phyloP scores from a whole-genome alignment of 352 stramenopile species.

The Phytophthora cactorum region DNA sequence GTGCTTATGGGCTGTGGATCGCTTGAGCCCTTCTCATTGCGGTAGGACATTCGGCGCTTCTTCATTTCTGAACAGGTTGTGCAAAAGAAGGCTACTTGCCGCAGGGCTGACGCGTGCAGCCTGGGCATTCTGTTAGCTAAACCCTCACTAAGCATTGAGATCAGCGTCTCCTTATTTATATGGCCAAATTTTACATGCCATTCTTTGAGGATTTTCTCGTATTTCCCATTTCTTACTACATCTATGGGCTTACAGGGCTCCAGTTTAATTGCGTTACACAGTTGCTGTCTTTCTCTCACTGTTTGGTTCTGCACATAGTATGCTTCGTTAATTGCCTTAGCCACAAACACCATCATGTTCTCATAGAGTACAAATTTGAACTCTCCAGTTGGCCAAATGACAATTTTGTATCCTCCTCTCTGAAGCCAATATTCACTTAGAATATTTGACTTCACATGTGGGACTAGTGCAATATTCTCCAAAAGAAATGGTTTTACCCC shows the following conservation, averaged over 20 bases:
- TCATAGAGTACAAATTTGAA: slow-evolving; percentile 19
- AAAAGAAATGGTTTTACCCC: slow-evolving; percentile 12
- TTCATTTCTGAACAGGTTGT: slow-evolving; percentile 22
- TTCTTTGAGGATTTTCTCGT: background rate
- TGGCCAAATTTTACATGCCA: slow-evolving; percentile 11
- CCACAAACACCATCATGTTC: slow-evolving; percentile 8
- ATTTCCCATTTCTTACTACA: too few species aligned
- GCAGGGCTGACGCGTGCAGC: background rate
- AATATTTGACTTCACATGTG: slow-evolving; percentile 17
- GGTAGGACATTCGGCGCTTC: slow-evolving; percentile 19
- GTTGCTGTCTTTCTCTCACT: background rate
- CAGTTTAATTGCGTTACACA: too few species aligned
- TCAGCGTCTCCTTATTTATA: slow-evolving; percentile 6
- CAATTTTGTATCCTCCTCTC: slow-evolving; percentile 10
- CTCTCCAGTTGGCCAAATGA: slow-evolving; percentile 5
- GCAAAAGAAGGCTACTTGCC: slow-evolving; percentile 11
- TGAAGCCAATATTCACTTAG: slow-evolving; percentile 17
- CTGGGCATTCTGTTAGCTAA: background rate
- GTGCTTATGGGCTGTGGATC: slow-evolving; percentile 16
- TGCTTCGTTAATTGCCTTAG: slow-evolving; percentile 10
- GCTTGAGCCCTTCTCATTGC: slow-evolving; percentile 11
- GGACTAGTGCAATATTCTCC: slow-evolving; percentile 15
- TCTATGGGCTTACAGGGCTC: too few species aligned
- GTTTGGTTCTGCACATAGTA: slow-evolving; percentile 14
- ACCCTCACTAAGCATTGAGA: slow-evolving; percentile 2